A percentile compares a stretch with the other conserved stretches of the same genome.
Conservation (phyloP, 2,329 filamentous ascomycete species). For the Cercospora sp. region DNA sequence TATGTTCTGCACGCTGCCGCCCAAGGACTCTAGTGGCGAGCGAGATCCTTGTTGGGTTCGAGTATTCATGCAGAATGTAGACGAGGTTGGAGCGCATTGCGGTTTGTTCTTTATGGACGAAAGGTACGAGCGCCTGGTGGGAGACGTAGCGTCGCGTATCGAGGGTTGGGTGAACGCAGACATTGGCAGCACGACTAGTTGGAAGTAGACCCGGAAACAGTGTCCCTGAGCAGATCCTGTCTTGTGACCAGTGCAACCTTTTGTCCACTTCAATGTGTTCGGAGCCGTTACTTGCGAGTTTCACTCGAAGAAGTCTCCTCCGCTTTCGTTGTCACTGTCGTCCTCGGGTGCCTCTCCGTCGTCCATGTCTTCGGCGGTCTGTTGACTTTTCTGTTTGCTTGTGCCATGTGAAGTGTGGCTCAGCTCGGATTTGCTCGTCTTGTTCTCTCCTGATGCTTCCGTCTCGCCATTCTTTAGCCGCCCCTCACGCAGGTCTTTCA, state of each 20-base stretch:
- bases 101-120: constrained; percentile 73
- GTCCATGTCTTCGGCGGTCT: background rate
- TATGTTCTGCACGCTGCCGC: constrained; percentile 77
- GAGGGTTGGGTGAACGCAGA: constrained; percentile 39
- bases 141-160: constrained; percentile 41
- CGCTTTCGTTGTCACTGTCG: constrained; percentile 39
- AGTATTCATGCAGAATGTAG: constrained; percentile 78
- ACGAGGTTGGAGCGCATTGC: constrained; percentile 84
- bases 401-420: background rate
- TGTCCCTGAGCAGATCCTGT: background rate
- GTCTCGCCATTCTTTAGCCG: constrained; percentile 28
- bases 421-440: background rate
- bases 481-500: constrained; percentile 60
- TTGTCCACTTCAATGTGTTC: background rate
- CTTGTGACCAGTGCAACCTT: background rate
- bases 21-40: constrained; percentile 57
- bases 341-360: constrained; percentile 21
- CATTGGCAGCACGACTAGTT: constrained; percentile 4
- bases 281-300: background rate
- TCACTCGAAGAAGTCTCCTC: constrained; percentile 41
- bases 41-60: constrained; percentile 73
- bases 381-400: background rate
- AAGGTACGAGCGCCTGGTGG: constrained; percentile 41
- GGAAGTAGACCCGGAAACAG: constrained; percentile 9
- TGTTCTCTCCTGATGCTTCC: background rate